Base-by-base conservation (phyloP, 495 filamentous ascomycete genomes). In the Chaetomium cochliodes region DNA sequence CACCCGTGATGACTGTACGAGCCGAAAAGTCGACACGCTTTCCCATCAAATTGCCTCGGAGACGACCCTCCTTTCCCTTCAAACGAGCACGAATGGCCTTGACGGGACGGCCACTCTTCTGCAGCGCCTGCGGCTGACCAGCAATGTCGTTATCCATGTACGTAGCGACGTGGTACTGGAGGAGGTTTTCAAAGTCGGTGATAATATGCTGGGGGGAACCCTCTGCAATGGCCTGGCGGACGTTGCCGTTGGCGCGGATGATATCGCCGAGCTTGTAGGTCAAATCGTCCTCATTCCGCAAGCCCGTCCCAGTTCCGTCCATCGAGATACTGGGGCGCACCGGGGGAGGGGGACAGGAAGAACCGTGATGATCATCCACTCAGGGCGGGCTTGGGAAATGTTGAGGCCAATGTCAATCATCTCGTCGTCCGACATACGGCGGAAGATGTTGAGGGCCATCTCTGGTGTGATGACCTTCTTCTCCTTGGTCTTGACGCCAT, bases 61-160 rank as follows among this genome's bases (percentile, higher is more conserved):
- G 82, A 79, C 94, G 91, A 71, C 94, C 94, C 76, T 99, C 94
- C 73, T 99, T 99, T 62, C 96, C 94, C 83, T 99, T 99, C 69
- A 99, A 78, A 79, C 94, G 92, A 65, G 91, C 92, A 58, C 94
- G 91, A 68, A 99, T 93, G 26, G 92, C 90, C 80, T 99, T 99
- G 65, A 99, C 90, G 0, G 94, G 93, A 66, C 94, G 84, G 46
- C 96, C 96, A 46, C 91, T 93, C 77, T 99, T 99, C 72, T 98
- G 96, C 74, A 98, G 80, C 5, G 94, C 96, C 74, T 96, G 93
- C 0, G 94, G 94, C 66, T 94, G 90, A 53, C 93, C 93, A 61
- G 96, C 94, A 75, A 97, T 97, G 72, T 98, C 92, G 70, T 99
- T 99, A 72, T 98, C 94, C 94, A 99, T 99, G 78, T 96, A 93